Conservation (phyloP, 2,329 filamentous ascomycete genomes). For the Sporothrix protearum region DNA sequence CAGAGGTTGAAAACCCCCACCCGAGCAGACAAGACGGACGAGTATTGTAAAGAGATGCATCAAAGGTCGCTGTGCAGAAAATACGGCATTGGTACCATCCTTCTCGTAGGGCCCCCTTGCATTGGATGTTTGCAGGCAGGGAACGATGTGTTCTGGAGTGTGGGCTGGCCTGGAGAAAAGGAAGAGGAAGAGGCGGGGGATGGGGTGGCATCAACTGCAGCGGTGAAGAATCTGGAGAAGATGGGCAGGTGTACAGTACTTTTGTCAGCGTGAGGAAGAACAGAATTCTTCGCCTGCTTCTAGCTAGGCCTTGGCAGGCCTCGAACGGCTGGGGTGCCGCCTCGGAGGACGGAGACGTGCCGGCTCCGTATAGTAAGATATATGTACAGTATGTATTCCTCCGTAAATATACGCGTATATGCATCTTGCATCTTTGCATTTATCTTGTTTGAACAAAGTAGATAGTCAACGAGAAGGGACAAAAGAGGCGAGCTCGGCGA, state of each 20-base stretch:
- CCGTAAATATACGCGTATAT: neutral
- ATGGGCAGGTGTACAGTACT: too few species aligned
- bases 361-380: too few species aligned
- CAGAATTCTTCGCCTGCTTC: neutral
- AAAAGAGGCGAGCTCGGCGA: neutral
- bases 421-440: neutral
- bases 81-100: too few species aligned
- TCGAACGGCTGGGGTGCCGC: neutral
- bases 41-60: neutral
- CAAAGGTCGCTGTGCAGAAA: neutral
- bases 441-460: too few species aligned
- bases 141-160: neutral
- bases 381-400: too few species aligned
- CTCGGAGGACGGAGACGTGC: neutral
- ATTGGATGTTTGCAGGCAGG: neutral
- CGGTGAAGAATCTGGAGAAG: constrained; percentile 1
- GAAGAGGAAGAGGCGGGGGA: neutral
- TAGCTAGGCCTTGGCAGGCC: neutral
- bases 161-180: neutral
- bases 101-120: neutral
- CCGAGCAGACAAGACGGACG: neutral
- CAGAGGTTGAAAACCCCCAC: too few species aligned
- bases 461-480: neutral
- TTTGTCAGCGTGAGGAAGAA: neutral
- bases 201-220: neutral